These are phyloP conservation scores for Jatropha curcas DNA, from an alignment of 345 rosid genomes.

Conservation along the genomic window DNA sequence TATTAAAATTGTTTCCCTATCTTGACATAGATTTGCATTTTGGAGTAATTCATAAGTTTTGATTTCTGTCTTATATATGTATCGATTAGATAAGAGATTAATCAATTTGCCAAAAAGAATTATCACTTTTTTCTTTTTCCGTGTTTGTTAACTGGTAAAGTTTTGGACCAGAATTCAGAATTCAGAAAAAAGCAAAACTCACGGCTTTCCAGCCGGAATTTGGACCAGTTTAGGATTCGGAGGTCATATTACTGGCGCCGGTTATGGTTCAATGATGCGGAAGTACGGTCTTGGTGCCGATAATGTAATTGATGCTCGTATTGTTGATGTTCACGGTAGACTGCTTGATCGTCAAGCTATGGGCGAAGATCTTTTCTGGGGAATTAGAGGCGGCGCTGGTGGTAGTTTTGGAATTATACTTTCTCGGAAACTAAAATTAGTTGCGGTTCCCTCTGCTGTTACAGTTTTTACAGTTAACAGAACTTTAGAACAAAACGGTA, in stretches of 20 bases:
- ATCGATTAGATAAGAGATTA: too few species aligned
- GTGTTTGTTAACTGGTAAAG: too few species aligned
- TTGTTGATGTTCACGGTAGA: conserved; percentile 16
- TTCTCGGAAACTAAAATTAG: conserved; percentile 23
- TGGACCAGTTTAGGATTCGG: conserved; percentile 19
- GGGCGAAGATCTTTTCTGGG: conserved; percentile 29
- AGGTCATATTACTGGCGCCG: conserved; percentile 28
- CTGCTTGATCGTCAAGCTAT: conserved; percentile 10
- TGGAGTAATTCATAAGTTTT: too few species aligned
- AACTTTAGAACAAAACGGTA: conserved; percentile 20
- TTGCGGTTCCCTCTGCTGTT: conserved; percentile 14
- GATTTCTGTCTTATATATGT: too few species aligned
- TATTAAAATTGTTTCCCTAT: too few species aligned
- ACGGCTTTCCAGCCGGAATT: conserved; percentile 25
- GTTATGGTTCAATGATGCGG: conserved; percentile 25
- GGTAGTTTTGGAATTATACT: conserved; percentile 23
- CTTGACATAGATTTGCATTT: too few species aligned
- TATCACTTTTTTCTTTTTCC: too few species aligned
- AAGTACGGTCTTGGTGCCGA: conserved; percentile 24
- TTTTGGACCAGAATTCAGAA: too few species aligned
- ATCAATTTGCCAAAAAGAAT: too few species aligned
- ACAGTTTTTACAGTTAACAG: conserved; percentile 21
- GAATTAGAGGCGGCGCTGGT: conserved; percentile 23
- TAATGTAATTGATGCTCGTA: conserved; percentile 19
- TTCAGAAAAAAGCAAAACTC: conserved; percentile 17